These are phyloP conservation scores for Agaricus blazei DNA, from an alignment of 768 basidiomycete species.

Conservation along the genomic window DNA sequence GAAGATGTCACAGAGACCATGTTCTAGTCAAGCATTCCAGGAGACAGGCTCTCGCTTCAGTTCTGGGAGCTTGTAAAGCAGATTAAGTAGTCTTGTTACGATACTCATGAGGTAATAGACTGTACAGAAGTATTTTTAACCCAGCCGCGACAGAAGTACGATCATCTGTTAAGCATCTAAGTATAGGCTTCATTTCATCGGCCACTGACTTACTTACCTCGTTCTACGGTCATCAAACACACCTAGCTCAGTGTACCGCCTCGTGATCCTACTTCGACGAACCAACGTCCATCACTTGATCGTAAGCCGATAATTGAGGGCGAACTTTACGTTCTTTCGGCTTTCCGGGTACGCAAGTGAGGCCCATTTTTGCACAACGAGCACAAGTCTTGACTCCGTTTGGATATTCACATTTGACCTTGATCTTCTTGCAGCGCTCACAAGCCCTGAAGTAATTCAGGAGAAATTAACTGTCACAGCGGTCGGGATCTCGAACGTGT, in stretches of 20 bases:
- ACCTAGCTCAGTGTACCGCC: background rate
- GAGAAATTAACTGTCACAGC: background rate
- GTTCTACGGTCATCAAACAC: background rate
- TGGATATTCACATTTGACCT: slow-evolving; percentile 10
- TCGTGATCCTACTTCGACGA: background rate
- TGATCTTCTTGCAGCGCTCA: slow-evolving; percentile 10
- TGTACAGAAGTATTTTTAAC: too few relatives aligned
- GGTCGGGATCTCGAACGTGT: background rate
- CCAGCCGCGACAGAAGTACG: too few relatives aligned
- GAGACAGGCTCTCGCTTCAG: too few relatives aligned
- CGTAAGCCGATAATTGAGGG: slow-evolving; percentile 2
- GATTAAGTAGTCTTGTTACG: too few relatives aligned
- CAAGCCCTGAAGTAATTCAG: background rate
- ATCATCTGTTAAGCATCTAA: too few relatives aligned
- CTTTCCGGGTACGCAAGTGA: slow-evolving; percentile 4
- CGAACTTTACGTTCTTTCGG: slow-evolving; percentile 1
- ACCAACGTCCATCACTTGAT: slow-evolving; percentile 8
- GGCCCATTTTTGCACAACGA: slow-evolving; percentile 6
- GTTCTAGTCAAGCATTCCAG: too few relatives aligned
- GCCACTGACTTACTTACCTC: background rate
- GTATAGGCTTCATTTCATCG: too few relatives aligned
- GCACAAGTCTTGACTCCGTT: background rate
- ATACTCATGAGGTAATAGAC: too few relatives aligned
- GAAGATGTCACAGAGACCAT: too few relatives aligned
- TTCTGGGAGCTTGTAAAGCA: too few relatives aligned